Base-by-base conservation (phyloP, 371 early-diverging fungal genomes). In the Quaeritorhiza haematococci region DNA sequence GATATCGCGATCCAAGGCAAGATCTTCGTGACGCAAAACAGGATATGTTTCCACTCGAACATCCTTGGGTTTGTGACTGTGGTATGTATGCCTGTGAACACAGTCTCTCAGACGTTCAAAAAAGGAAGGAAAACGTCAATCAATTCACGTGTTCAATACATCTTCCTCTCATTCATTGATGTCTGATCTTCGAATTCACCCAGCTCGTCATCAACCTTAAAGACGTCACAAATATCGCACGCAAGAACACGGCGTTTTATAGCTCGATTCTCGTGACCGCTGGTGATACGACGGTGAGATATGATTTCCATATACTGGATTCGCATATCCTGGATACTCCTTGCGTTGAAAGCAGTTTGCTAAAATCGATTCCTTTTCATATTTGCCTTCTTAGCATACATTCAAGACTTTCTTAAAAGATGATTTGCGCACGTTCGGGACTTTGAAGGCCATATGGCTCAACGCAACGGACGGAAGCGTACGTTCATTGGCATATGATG, bases 1-100 rank as follows among this genome's bases (percentile, higher is more conserved):
- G 96, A 95, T 48, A 92, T 96, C 30, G 71, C 90, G 7, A 80
- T 95, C 2, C 97, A 96, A 61, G 97, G 97, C 1, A 76, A 92
- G 29, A 67, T 95, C 56, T 96, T 89, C 69, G 69, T 95, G 56
- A 91, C 93, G 19, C 87, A 90, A 56, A 79, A 84, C 66, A 82
- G 88, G 50, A 66, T 96, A 3, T 92, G 93, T 69, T 96, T 96
- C 65, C 84, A 95, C 64, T 90, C 96, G 54, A 94, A 92, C 64
- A 94, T 96, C 53, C 89, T 96, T 70, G 94, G 97, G n/a, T 95
- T 93, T 87, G 84, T 95, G 33, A 94, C 90, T 24, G 87, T 87
- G 59, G 85, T 89, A 78, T 65, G 56, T 28, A 26, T 51, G 8
- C 52, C 21, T 29, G 28, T 62, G 43, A 19, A 6, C 24, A 6